Conservation (phyloP, 257 asterid genomes). For the Dorcoceras hygrometricum region DNA sequence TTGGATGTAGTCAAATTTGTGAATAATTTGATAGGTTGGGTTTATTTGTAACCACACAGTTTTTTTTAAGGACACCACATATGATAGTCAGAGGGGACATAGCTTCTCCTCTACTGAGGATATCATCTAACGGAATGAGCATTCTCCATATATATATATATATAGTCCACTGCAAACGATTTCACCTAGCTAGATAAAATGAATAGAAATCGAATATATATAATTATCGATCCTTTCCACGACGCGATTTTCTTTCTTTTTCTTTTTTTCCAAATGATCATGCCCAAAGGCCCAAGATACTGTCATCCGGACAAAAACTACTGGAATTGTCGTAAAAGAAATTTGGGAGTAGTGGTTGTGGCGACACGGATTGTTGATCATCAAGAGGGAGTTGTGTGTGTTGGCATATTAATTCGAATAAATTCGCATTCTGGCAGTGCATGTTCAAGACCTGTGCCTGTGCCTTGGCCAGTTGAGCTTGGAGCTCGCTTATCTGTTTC, state of each 20-base stretch:
- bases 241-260: background rate
- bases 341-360: background rate
- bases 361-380: background rate
- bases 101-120: no score
- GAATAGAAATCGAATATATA: background rate
- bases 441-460: constrained; percentile 57
- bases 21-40: no score
- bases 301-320: background rate
- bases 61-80: no score
- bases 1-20: no score
- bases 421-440: constrained; percentile 46
- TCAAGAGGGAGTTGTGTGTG: background rate
- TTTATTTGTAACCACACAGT: no score
- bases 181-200: no score
- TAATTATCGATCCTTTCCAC: background rate
- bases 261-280: no score
- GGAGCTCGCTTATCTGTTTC: constrained; percentile 54
- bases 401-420: constrained; percentile 18
- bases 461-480: constrained; percentile 54
- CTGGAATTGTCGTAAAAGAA: background rate
- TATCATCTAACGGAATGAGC: no score
- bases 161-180: no score
- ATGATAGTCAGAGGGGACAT: no score
- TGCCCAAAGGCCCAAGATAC: background rate
- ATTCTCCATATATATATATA: no score